These are phyloP conservation scores for Crucihimalaya himalaica DNA, from an alignment of 345 rosid genomes.

Conservation along the genomic window DNA sequence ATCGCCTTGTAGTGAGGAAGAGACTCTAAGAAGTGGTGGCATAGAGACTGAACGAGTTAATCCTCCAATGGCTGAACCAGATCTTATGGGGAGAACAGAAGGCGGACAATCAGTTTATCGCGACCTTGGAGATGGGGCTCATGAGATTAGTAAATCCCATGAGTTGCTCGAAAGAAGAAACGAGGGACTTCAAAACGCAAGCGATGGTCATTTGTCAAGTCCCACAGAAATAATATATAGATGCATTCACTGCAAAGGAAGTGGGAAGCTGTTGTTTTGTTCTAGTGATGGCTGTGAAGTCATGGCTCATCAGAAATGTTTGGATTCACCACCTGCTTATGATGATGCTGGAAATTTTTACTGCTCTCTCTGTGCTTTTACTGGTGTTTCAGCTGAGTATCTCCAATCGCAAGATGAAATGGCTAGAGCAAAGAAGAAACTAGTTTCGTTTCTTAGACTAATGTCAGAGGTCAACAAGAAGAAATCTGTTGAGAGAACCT, in stretches of 20 bases:
- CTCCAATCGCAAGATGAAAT: constrained; percentile 27
- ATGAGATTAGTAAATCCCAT: constrained; percentile 2
- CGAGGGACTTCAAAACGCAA: not conserved
- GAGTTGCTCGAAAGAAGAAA: not conserved
- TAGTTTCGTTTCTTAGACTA: constrained; percentile 25
- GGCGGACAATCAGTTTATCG: not conserved
- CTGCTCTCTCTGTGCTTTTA: constrained; percentile 51
- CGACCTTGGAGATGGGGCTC: not conserved
- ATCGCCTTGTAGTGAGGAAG: constrained; percentile 3
- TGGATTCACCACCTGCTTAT: constrained; percentile 33
- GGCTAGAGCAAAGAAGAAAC: constrained; percentile 25
- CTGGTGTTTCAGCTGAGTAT: constrained; percentile 21
- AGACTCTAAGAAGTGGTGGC: constrained; percentile 11
- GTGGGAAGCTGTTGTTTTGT: constrained; percentile 51
- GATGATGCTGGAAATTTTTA: constrained; percentile 55
- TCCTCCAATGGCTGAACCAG: not conserved
- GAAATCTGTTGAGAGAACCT: not conserved
- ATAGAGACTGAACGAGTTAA: constrained; percentile 11
- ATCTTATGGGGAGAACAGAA: not conserved
- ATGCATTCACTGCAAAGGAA: constrained; percentile 30
- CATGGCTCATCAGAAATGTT: constrained; percentile 50
- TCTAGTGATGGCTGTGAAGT: constrained; percentile 45
- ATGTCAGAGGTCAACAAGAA: constrained; percentile 25
- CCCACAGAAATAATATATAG: constrained; percentile 22
- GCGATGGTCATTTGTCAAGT: constrained; percentile 6